Conservation (phyloP, 2,329 filamentous ascomycete genomes). For the Diplodia corticola region DNA sequence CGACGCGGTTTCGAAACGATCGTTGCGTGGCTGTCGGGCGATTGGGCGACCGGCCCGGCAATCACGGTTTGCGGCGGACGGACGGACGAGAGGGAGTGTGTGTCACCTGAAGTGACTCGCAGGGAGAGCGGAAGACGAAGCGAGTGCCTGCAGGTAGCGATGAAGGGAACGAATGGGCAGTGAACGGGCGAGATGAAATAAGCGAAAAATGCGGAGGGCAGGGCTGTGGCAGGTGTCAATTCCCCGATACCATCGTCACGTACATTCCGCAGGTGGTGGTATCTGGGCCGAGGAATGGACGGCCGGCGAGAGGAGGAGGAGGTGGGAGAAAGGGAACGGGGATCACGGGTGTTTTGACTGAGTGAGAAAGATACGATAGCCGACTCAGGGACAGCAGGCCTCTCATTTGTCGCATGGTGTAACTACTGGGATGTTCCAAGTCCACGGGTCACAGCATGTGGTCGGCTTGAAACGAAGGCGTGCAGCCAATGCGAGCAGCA, state of each 20-base stretch:
- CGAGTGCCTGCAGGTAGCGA: not conserved
- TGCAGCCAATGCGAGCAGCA: slow-evolving; percentile 11
- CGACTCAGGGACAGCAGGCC: not conserved
- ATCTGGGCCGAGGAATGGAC: slow-evolving; percentile 1
- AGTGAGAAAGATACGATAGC: not conserved
- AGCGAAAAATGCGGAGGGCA: not conserved
- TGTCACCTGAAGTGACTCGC: not conserved
- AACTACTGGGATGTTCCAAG: slow-evolving; percentile 15
- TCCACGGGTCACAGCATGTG: not conserved
- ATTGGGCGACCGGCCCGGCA: not conserved
- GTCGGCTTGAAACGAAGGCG: slow-evolving; percentile 1
- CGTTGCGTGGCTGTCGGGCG: not conserved
- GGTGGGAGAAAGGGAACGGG: not conserved
- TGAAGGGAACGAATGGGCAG: not conserved
- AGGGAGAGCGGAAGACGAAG: not conserved
- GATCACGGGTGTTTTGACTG: not conserved
- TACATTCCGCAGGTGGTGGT: slow-evolving; percentile 3
- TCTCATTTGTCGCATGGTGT: slow-evolving; percentile 11
- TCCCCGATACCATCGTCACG: not conserved
- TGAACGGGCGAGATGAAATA: not conserved
- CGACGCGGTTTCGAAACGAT: slow-evolving; percentile 15
- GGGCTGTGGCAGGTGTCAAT: not conserved
- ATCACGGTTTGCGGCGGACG: not conserved
- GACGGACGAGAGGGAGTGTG: not conserved
- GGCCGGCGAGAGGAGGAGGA: not conserved